Base-by-base conservation (phyloP, 2,329 filamentous ascomycete genomes). In the Aspergillus japonicus region DNA sequence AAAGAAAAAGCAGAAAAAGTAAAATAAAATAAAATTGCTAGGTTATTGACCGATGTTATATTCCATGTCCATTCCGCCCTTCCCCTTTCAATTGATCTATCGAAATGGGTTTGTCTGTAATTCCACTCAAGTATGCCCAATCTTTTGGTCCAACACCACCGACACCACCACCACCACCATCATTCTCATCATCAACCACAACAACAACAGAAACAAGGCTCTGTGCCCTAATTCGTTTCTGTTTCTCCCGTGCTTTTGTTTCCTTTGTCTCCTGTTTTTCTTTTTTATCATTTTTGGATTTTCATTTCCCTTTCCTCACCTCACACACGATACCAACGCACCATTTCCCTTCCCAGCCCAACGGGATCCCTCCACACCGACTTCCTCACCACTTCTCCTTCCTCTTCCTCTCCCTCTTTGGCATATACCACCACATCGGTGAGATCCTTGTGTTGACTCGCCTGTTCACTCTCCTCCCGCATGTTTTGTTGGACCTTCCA, bases 251-350 rank as follows among this genome's bases (percentile, higher is more conserved):
- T 44, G 8, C 35, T 44, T 26, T 23, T 6, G 4, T 26, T 8
- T n/a, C 23, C 19, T 53, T 23, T 6, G 2, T 21, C 12, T 52
- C 35, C 7, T 21, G 4, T 42, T 19, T 12, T n/a, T 39, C 26
- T n/a, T 21, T 14, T 11, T 16, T 8, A 14, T 56, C 23, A 14
- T 26, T 19, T 21, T 48, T 26, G 3, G 5, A 35, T 35, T 16
- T 35, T 35, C 14, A 4, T 1, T 35, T 35, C 12, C 33, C 33
- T 35, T 4, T 35, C 12, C 11, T 35, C 33, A 35, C 33, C 71
- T 64, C 8, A 63, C 64, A 3, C 55, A 12, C 24, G n/a, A 35
- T 16, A 55, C 26, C 44, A 48, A 29, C 53, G 53, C 53, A 55
- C 53, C 53, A 55, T 55, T 8, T 55, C 53, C 2, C 42, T 12